Base-by-base conservation (phyloP, 495 filamentous ascomycete species). In the Xylaria nigripes region DNA sequence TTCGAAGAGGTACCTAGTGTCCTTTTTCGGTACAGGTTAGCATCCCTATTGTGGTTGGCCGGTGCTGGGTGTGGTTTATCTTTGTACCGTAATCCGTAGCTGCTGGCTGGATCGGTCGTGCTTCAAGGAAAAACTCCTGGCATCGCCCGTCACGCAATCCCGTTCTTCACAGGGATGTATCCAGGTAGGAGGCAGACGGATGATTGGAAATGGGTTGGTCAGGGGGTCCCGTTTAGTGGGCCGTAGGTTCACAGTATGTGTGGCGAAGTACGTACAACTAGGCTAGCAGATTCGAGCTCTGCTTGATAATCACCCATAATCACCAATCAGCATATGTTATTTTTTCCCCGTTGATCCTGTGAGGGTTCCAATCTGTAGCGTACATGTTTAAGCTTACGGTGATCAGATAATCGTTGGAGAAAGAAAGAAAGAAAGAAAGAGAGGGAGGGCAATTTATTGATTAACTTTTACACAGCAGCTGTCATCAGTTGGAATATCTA, bases 271-370 rank as follows among this genome's bases (percentile, higher is more conserved):
- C 32, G n/a, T n/a, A n/a, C n/a, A n/a, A n/a, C n/a, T n/a, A n/a
- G n/a, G n/a, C n/a, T n/a, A n/a, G n/a, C n/a, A n/a, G n/a, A n/a
- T n/a, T n/a, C n/a, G n/a, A 30, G 27, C 41, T 24, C 45, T 54
- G 51, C 42, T 46, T 54, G 51, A 54, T 54, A 54, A 54, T 48
- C 51, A 41, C 42, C 24, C 15, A 41, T 54, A 22, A 48, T 46
- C 41, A 46, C 44, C 51, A 51, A 45, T 36, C 50, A 38, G 19
- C 21, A 5, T 8, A 6, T 2, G 6, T 36, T 15, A 2, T 15
- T 5, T 36, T 15, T 36, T 5, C 32, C 6, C 6, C 32, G 6
- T 12, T 36, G 25, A 3, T 3, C 9, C 3, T 3, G 25, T 29
- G 25, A 3, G 9, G 9, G 25, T 29, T n/a, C n/a, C n/a, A n/a